These are phyloP conservation scores for Eimeria zaria DNA, from an alignment of 169 alveolate species.

Conservation along the genomic window DNA sequence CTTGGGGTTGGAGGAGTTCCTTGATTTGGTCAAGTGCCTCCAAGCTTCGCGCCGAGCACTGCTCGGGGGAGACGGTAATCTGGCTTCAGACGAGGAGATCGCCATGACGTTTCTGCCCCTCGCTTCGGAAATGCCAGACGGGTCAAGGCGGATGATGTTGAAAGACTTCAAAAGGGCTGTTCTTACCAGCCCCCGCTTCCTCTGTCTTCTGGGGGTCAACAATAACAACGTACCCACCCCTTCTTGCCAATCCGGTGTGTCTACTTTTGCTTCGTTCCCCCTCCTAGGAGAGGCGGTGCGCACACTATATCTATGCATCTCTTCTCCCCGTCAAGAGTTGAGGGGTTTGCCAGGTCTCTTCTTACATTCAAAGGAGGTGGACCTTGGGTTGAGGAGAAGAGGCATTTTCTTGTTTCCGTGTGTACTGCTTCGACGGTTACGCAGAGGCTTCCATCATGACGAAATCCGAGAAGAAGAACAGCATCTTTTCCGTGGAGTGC, in stretches of 20 bases:
- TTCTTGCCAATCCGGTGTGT: constrained; percentile 40
- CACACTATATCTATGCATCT: neutral
- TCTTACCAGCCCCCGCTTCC: constrained; percentile 68
- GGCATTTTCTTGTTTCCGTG: neutral
- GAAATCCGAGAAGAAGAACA: constrained; percentile 37
- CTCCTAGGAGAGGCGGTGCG: neutral
- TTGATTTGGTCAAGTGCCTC: constrained; percentile 67
- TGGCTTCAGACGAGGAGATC: constrained; percentile 70
- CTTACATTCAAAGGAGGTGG: neutral
- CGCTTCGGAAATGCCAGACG: constrained; percentile 81
- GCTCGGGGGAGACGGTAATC: constrained; percentile 59
- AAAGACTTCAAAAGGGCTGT: constrained; percentile 80
- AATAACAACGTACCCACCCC: constrained; percentile 35
- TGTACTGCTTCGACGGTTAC: neutral
- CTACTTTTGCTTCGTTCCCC: neutral
- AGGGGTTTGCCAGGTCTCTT: neutral
- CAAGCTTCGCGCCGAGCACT: constrained; percentile 77
- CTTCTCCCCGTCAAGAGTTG: neutral
- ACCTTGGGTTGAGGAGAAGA: neutral
- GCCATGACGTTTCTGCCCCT: constrained; percentile 59
- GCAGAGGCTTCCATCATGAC: constrained; percentile 32
- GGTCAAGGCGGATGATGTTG: constrained; percentile 79
- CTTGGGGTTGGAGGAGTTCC: constrained; percentile 80
- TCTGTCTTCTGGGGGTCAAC: constrained; percentile 80
- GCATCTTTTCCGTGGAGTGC: constrained; percentile 23